Base-by-base conservation (phyloP, 1,139 yeast species). In the Pichia sp. region DNA sequence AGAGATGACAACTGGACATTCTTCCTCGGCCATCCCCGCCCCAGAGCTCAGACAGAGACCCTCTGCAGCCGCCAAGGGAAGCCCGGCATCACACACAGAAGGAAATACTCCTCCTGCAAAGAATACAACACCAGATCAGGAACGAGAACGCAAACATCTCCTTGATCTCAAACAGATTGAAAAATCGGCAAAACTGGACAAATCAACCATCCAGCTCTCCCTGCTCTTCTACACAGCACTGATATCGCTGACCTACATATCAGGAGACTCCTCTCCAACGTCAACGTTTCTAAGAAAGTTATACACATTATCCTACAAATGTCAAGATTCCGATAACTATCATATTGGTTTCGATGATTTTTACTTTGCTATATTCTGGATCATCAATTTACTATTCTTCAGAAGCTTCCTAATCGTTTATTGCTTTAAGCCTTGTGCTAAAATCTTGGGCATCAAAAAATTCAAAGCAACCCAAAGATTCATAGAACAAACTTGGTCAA, bases 401-500 rank as follows among this genome's bases (percentile, higher is more conserved):
- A 71, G 96, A 53, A 76, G 87, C 3, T 65, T 75, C 27, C 59
- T 79, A 38, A 83, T 87, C 82, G 74, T 76, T 47, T 77, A 71
- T 58, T 56, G 77, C 11, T 75, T 85, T 48, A 72, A 69, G 43
- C 91, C 91, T 17, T 59, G 82, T 50, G 90, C 89, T 2, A 54
- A 61, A 15, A 48, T 61, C n/a, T 67, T 72, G 47, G 70, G 77
- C 17, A 80, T 86, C 48, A 66, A 66, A 38, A 70, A 76, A 2
- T 63, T 62, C 15, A 82, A 79, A 59, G 77, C 83, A 2, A 69
- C 72, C 39, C 77, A 77, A 45, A 74, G 96, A 53, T 89, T 86
- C 60, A 85, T 89, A 46, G 97, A 90, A 67, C 96, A 89, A 69
- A 82, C 90, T 49, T 90, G 96, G 96, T 72, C 80, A 33, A 66